Base-by-base conservation (phyloP, 2,329 filamentous ascomycete genomes). In the Dothideomycetes sp. region DNA sequence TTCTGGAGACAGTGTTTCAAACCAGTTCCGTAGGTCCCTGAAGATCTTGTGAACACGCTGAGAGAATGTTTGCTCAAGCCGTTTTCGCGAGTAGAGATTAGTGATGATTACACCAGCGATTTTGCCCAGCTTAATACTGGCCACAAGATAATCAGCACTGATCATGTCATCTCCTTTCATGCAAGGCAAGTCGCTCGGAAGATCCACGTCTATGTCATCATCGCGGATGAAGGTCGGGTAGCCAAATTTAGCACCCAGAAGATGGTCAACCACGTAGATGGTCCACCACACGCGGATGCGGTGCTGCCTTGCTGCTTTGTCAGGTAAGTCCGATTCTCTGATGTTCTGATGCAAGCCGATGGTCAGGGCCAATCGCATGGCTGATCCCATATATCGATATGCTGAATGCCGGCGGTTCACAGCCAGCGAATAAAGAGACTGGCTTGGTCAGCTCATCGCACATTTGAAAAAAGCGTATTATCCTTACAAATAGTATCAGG, bases 351-450 rank as follows among this genome's bases (percentile, higher is more conserved):
- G 61, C 2, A 70, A 49, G 5, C 66, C 66, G 52, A 69, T 65
- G 3, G 68, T 58, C 0, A 68, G 52, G 2, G 58, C 58, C 1
- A 65, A 45, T 4, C 68, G 59, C 1, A 70, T 56, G 1, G 68
- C 67, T 0, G 61, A 63, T 14, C 67, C 62, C 1, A 67, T 62
- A 3, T 68, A 52, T 1, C 57, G 52, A 24, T 66, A 65, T 4
- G 66, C 64, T 2, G 61, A 61, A 24, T 69, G 62, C 1, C 67
- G 55, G 9, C 67, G 53, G 33, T 70, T 70, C 3, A 69, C 47
- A 2, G 58, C 53, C 0, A 65, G 55, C 0, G 65, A 66, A 39
- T 68, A 70, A 3, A 69, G 56, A 0, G 62, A 63, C 65, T 68
- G 30, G 4, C 11, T n/a, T n/a, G n/a, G n/a, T n/a, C 12, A 4